Evolutionary conservation across 2,329 filamentous ascomycete genomes (phyloP), one percentile per base, ranked within the genome.

Genomic region (Dactylellina cionopaga): DNA sequence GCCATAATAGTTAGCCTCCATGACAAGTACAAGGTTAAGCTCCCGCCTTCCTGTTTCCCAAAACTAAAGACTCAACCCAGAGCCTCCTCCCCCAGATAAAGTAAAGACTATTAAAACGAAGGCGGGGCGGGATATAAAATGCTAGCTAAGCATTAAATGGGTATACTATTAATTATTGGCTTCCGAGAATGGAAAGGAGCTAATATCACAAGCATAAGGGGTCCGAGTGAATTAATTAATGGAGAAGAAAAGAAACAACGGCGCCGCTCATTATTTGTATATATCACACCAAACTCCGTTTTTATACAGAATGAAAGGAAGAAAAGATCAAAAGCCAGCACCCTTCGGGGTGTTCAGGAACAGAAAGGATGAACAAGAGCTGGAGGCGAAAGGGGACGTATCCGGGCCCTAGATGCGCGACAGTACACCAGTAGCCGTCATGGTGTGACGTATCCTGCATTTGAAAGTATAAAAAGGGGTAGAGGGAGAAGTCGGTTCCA

Each of bases 211-310:
- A 33, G 29, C 5, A 33, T 6, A 39, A 39, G 11, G 11, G 10
- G 35, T 11, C 22, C 15, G 11, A 43, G n/a, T 22, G 4, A 22
- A 43, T 43, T 17, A 43, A 22, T 5, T 19, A 49, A 41, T 15
- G n/a, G 39, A 35, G 22, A 25, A 19, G 29, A 44, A 47, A 47
- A 22, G 27, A 27, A 35, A 47, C 10, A 44, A 33, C 25, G 13
- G 7, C 33, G 29, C 27, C 27, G 41, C 27, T 41, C 56, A 33
- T 46, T 46, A 35, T 15, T 46, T 60, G 35, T 58, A 49, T 60
- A 60, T 39, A 59, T 35, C 43, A 49, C 54, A 17, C 41, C 55
- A 39, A 49, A 60, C 43, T 49, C 43, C 56, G 46, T 49, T 46
- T 47, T 60, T 60, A 31, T 49, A 51, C 43, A 60, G 27, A 49